Evolutionary conservation across 257 asterid genomes (phyloP), one percentile per base, ranked within the genome.

Genomic region (Thymus quinquecostatus): DNA sequence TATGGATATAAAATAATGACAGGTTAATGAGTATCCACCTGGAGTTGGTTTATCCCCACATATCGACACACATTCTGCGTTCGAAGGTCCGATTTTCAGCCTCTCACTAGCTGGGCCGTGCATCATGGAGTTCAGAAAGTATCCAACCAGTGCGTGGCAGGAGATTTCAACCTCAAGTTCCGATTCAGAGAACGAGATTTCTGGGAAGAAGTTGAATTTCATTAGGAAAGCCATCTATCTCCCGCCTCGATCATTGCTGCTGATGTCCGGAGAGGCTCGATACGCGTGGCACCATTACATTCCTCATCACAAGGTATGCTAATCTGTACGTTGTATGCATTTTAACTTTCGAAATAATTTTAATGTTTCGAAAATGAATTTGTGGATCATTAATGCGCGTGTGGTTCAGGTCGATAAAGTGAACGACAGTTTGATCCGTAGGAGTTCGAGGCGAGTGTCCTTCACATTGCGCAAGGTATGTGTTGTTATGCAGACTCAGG

Each of bases 251-350:
- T 94, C 97, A 8, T 82, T 94, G 85, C 55, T 94, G 54, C 72
- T 91, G 72, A 78, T 94, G 77, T 89, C 97, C 58, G 92, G 89
- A 58, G 97, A 94, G 84, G 96, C 93, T 33, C 88, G 97, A 66
- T 91, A 91, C 77, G 96, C 96, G n/a, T 94, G 99, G 97, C 97
- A 91, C 71, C 99, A 94, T 79, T 94, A 94, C 83, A 94, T 94
- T 84, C 99, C 99, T 41, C 99, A 94, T 71, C 99, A 91, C 76
- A 94, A 94, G 97, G 98, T 87, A 79, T 69, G 43, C 8, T 29
- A 29, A 38, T 34, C 43, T 11, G 60, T 34, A 36, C 5, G 50
- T 50, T 43, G 11, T 27, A 47, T 38, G 41, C 14, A 36, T 28
- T 62, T 41, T 21, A 21, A 30, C 57, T 3, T 68, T 55, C 62